These are phyloP conservation scores for Helicosporidium sp. DNA, from an alignment of 139 green algal genomes.

Conservation along the genomic window DNA sequence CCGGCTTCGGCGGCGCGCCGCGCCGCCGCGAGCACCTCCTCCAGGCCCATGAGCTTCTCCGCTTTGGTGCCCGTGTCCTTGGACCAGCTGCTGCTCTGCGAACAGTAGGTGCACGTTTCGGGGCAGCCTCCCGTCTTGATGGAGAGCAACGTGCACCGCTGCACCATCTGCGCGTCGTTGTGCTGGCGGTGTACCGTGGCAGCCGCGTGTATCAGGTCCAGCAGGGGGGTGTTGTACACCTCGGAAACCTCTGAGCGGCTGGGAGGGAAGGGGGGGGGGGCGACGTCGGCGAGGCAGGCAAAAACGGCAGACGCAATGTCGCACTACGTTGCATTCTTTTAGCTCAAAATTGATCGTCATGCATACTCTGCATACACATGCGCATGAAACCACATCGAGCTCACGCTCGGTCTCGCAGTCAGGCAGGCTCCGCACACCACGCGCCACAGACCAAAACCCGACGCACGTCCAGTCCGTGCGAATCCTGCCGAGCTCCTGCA, in stretches of 20 bases:
- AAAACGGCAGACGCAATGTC: too few relatives aligned
- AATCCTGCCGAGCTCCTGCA: conserved; percentile 38
- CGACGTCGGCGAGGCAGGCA: not conserved
- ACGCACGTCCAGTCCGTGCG: conserved; percentile 68
- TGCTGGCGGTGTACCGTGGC: conserved; percentile 71
- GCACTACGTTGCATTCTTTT: too few relatives aligned
- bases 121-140: conserved; percentile 97
- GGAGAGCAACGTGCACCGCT: conserved; percentile 89
- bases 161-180: conserved; percentile 77
- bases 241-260: conserved; percentile 70
- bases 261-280: not conserved
- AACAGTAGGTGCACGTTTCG: conserved; percentile 94
- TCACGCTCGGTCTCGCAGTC: too few relatives aligned
- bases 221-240: conserved; percentile 69
- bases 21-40: conserved; percentile 63
- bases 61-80: conserved; percentile 73
- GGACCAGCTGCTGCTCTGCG: conserved; percentile 54
- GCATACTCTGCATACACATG: too few relatives aligned
- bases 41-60: conserved; percentile 78
- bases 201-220: conserved; percentile 80
- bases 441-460: too few relatives aligned
- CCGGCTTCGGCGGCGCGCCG: not conserved
- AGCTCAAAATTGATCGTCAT: too few relatives aligned
- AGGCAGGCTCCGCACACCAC: too few relatives aligned
- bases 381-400: too few relatives aligned